Evolutionary conservation across 495 filamentous ascomycete genomes (phyloP), one percentile per base, ranked within the genome.

Genomic region (Diplogelasinospora grovesii): DNA sequence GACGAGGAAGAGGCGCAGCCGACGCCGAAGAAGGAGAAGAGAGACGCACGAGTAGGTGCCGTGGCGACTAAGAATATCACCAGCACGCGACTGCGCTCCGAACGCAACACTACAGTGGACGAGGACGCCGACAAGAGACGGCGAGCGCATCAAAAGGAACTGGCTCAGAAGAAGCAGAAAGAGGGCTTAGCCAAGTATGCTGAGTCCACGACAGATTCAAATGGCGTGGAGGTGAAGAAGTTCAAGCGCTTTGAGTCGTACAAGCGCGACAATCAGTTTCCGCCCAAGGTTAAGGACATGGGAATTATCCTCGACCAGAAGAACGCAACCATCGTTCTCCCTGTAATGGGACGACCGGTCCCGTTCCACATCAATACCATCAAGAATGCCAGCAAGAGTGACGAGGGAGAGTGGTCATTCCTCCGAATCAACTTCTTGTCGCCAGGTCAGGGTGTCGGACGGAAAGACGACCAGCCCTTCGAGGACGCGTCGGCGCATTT

Each of bases 231-330:
- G 33, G 77, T 90, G 59, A 97, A 97, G 71, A 89, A 86, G 63
- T 96, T 97, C 71, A 97, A 97, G 67, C 83, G 85, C 25, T 99
- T 97, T 56, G 93, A 97, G 63, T 96, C 93, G 1, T 99, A 99
- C 68, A 99, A 97, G 67, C 80, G 93, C 19, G 92, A 99, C 60
- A 95, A 90, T 51, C 90, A 97, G 56, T 78, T 99, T 33, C 93
- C 93, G 2, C 56, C 73, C 8, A 78, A 77, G 62, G 81, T 94
- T 46, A 80, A 81, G 54, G 89, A 94, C 51, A 70, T 97, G 29
- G 81, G 79, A 19, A 83, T 99, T 35, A 77, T 94, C 27, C 85
- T 97, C 24, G 93, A 99, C 60, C 71, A 75, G 39, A 96, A 93
- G 66, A 89, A 85, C 47, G 78, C 78, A 36, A 96, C 90, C 8